Conservation (phyloP, 805 yeast species). For the Cyberlindnera nakhonratchasimensis region DNA sequence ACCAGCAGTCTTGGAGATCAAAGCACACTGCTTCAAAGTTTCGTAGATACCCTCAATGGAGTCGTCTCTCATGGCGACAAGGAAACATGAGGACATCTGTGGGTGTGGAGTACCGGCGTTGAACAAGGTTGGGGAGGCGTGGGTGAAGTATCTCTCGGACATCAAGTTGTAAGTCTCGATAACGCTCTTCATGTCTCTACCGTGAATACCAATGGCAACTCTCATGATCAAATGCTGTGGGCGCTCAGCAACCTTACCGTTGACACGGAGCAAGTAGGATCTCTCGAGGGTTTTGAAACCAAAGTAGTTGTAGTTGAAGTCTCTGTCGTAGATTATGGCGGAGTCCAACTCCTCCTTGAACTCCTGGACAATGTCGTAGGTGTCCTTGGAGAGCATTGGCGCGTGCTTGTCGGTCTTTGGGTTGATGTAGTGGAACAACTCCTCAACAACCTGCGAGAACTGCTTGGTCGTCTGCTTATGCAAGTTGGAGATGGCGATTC, state of each 20-base stretch:
- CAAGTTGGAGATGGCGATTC: conserved; percentile 90
- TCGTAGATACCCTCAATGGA: conserved; percentile 94
- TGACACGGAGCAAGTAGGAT: conserved; percentile 69
- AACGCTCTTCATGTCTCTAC: conserved; percentile 57
- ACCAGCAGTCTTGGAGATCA: conserved; percentile 93
- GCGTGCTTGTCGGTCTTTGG: conserved; percentile 68
- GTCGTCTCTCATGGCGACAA: conserved; percentile 87
- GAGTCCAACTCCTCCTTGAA: conserved; percentile 66
- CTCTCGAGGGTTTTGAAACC: conserved; percentile 89
- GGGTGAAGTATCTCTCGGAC: conserved; percentile 86
- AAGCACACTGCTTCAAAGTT: conserved; percentile 82
- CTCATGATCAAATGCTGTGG: conserved; percentile 91
- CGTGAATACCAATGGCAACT: conserved; percentile 90
- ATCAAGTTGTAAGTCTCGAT: conserved; percentile 83
- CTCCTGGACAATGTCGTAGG: conserved; percentile 57
- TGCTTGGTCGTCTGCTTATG: conserved; percentile 90
- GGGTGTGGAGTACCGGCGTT: conserved; percentile 88
- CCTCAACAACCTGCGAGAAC: conserved; percentile 72
- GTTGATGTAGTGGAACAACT: conserved; percentile 72
- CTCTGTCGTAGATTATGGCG: conserved; percentile 74
- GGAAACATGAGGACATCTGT: conserved; percentile 87
- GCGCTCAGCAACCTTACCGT: conserved; percentile 72
- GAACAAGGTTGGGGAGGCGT: conserved; percentile 95
- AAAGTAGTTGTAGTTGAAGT: conserved; percentile 73
- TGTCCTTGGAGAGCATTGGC: conserved; percentile 59